A percentile compares a stretch with the other conserved stretches of the same genome.
These are phyloP conservation scores for Penicillium concentricum DNA, from an alignment of 2,329 filamentous ascomycete genomes.

Conservation along the genomic window DNA sequence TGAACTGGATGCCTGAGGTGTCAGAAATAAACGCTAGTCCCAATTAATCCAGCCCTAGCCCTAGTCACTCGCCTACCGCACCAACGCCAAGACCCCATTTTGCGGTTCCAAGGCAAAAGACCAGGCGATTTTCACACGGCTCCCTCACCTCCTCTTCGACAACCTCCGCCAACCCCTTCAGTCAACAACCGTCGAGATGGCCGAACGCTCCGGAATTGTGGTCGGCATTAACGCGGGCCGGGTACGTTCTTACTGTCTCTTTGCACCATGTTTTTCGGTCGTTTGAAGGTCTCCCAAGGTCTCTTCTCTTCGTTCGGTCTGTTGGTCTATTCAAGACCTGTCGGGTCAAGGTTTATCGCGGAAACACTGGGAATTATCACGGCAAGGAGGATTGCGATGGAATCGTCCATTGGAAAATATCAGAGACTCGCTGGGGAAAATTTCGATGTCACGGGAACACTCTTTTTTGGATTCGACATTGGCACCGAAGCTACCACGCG, in stretches of 20 bases:
- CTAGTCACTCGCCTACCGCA: conserved; percentile 40
- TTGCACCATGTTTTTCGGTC: conserved; percentile 10
- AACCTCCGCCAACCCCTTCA: conserved; percentile 38
- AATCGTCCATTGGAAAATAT: background rate
- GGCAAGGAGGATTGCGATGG: background rate
- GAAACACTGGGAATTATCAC: background rate
- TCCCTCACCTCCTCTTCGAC: conserved; percentile 31
- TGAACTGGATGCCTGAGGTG: background rate
- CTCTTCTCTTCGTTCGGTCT: conserved; percentile 19
- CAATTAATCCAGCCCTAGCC: conserved; percentile 35
- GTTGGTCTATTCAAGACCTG: conserved; percentile 17
- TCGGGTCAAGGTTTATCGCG: conserved; percentile 12
- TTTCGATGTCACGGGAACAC: conserved; percentile 2
- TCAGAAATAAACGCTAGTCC: background rate
- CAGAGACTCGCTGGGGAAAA: background rate
- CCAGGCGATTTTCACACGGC: conserved; percentile 27
- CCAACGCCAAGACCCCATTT: conserved; percentile 35
- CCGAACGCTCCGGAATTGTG: conserved; percentile 55
- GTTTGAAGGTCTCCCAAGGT: conserved; percentile 11
- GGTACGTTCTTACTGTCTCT: conserved; percentile 52
- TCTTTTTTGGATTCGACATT: conserved; percentile 4
- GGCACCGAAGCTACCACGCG: conserved; percentile 2
- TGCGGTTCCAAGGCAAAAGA: conserved; percentile 26
- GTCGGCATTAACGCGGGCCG: conserved; percentile 65
- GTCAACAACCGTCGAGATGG: conserved; percentile 47